phyloP scores from a whole-genome alignment of 2,329 filamentous ascomycete species.

The Pseudocercospora vitis region DNA sequence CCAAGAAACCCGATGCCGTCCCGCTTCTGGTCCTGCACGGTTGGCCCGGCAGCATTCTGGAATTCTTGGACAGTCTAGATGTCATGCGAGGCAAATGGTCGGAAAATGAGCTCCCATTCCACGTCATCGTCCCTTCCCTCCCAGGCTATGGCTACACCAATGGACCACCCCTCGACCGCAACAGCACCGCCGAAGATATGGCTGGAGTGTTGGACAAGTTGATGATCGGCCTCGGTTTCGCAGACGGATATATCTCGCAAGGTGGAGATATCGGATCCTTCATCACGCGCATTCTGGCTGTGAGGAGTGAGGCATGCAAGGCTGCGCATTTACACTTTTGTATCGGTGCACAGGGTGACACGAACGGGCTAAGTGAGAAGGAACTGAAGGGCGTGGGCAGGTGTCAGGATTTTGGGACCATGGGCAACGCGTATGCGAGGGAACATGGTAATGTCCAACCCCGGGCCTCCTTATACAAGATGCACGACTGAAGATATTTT shows the following conservation, averaged over 20 bases:
- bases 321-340: slow-evolving; percentile 37
- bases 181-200: slow-evolving; percentile 45
- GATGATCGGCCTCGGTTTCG: slow-evolving; percentile 56
- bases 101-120: slow-evolving; percentile 54
- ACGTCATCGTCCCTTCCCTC: slow-evolving; percentile 57
- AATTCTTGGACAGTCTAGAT: slow-evolving; percentile 56
- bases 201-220: slow-evolving; percentile 52
- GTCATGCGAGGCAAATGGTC: slow-evolving; percentile 51
- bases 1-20: slow-evolving; percentile 45
- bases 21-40: slow-evolving; percentile 55
- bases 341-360: slow-evolving; percentile 21
- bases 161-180: slow-evolving; percentile 47
- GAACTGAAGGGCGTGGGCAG: slow-evolving; percentile 30
- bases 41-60: slow-evolving; percentile 56
- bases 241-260: slow-evolving; percentile 54
- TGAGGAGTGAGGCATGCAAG: slow-evolving; percentile 49
- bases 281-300: slow-evolving; percentile 47
- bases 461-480: too few species aligned
- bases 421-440: slow-evolving; percentile 52
- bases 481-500: too few species aligned
- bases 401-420: slow-evolving; percentile 25
- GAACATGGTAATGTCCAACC: too few species aligned
- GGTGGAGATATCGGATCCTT: slow-evolving; percentile 58
- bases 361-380: slow-evolving; percentile 20
- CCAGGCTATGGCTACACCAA: slow-evolving; percentile 57